Evolutionary conservation across 2,329 filamentous ascomycete species (phyloP).

Genomic region (Claviceps humidiphila): DNA sequence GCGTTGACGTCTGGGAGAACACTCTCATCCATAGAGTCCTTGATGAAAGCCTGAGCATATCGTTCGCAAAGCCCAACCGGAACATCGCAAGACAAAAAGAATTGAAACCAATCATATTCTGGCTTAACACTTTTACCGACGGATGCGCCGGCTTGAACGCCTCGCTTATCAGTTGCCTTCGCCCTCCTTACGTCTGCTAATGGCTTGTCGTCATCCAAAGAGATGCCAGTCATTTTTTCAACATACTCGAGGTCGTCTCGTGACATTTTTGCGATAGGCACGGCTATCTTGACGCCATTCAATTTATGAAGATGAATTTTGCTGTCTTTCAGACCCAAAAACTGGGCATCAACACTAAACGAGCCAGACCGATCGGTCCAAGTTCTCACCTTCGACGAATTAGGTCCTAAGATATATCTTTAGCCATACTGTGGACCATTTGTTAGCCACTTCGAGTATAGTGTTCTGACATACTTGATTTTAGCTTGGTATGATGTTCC

Average conservation of each 20-base stretch:
- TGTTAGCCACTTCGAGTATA: background rate
- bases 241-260: conserved; percentile 91
- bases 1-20: conserved; percentile 82
- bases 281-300: conserved; percentile 96
- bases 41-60: conserved; percentile 77
- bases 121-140: conserved; percentile 49
- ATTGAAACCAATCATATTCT: conserved; percentile 97
- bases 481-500: conserved; percentile 41
- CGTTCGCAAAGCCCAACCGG: conserved; percentile 87
- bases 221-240: conserved; percentile 73
- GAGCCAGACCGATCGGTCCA: conserved; percentile 95
- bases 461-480: conserved; percentile 50
- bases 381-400: conserved; percentile 67
- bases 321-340: conserved; percentile 83
- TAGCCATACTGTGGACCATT: background rate
- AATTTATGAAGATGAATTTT: conserved; percentile 97
- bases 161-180: conserved; percentile 19
- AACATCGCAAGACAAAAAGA: conserved; percentile 88
- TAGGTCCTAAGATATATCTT: conserved; percentile 52
- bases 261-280: conserved; percentile 92
- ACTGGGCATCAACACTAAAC: conserved; percentile 95
- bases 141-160: conserved; percentile 41
- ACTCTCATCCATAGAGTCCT: conserved; percentile 93
- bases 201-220: conserved; percentile 88
- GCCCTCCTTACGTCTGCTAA: conserved; percentile 66